Evolutionary conservation across 2,329 filamentous ascomycete species (phyloP), one percentile per base, ranked within the genome.

Genomic region (Monosporascus sp.): DNA sequence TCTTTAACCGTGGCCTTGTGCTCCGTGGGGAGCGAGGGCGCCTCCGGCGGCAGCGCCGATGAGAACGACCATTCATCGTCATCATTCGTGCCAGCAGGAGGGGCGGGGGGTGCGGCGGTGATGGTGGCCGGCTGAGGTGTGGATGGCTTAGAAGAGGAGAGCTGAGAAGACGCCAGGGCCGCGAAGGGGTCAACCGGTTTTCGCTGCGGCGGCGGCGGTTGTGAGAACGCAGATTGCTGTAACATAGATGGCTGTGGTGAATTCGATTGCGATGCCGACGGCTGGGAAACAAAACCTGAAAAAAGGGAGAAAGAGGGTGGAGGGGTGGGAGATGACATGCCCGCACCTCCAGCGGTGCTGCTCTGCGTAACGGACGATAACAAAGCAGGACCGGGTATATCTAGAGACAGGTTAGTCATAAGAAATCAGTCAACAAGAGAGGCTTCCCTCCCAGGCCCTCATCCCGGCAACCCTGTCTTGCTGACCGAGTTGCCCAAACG

Each of bases 1-100:
- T 89, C 85, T 64, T 83, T 84, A 44, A 97, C 82, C 3, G 78
- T 79, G 20, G 87, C 74, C 47, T 82, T 82, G 59, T 89, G 82
- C 49, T 83, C 79, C 50, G 72, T 77, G 1, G 85, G 83, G 36
- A 83, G 78, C 18, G 76, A 64, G 50, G 74, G 64, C 17, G 70
- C 56, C 55, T 82, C 77, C 2, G 77, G 70, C 27, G 93, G 93
- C 15, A 97, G 77, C 0, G 93, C 86, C 0, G 93, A 97, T 3
- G 89, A 84, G 68, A 97, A 97, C 24, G 84, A 88, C 92, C 93
- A 97, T 65, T 97, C 93, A 58, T 97, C 93, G 49, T 97, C 93
- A 46, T 89, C 83, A 49, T 74, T 75, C 7, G 73, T 64, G 8
- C 62, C 59, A 3, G 66, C 56, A 0, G 64, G 57, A 8, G 66